Percentiles rank a stretch among this genome's conserved stretches.
phyloP scores from a whole-genome alignment of 202 grass and related monocot genomes.

The Eragrostis tef region DNA sequence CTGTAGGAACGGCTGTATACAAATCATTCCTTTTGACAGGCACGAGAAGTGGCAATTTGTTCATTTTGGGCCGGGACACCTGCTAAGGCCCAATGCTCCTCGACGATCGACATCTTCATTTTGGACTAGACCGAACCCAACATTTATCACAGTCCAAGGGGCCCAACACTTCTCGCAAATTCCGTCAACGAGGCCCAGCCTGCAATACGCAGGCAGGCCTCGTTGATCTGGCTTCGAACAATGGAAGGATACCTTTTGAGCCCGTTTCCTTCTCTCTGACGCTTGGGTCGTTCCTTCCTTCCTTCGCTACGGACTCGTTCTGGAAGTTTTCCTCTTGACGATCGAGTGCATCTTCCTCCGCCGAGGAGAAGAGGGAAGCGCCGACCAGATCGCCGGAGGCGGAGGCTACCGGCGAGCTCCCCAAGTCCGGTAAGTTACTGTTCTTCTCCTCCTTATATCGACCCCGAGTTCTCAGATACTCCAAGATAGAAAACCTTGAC shows the following conservation, averaged over 20 bases:
- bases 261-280: background rate
- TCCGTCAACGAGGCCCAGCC: too few species aligned
- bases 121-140: background rate
- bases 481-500: background rate
- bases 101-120: background rate
- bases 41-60: too few species aligned
- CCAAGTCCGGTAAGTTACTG: background rate
- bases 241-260: background rate
- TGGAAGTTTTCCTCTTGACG: background rate
- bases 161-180: background rate
- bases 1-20: too few species aligned
- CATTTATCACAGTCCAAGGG: background rate
- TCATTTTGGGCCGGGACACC: too few species aligned
- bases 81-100: too few species aligned
- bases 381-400: conserved; percentile 26
- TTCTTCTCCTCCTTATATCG: background rate
- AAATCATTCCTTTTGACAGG: too few species aligned
- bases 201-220: background rate
- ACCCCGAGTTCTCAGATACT: background rate
- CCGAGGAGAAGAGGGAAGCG: background rate
- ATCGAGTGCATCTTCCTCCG: conserved; percentile 13
- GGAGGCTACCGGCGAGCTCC: background rate
- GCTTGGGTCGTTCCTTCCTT: background rate
- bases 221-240: background rate
- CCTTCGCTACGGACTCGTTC: background rate